Percentiles rank a stretch among this genome's conserved stretches.
phyloP scores from a whole-genome alignment of 225 moss, liverwort and hornwort species.

The Marchantia paleacea region DNA sequence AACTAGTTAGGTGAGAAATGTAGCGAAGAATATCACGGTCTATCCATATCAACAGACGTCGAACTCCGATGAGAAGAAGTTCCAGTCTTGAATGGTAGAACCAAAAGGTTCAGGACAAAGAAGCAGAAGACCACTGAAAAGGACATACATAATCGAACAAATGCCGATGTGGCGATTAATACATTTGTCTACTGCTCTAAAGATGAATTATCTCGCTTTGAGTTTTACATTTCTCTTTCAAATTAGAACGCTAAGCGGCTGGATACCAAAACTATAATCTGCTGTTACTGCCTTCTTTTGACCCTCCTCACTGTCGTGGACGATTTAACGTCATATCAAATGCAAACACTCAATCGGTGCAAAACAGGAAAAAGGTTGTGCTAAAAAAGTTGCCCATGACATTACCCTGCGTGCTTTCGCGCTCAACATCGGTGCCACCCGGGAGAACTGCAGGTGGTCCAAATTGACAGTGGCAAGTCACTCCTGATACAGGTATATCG shows the following conservation, averaged over 20 bases:
- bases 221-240: neutral
- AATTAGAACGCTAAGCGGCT: neutral
- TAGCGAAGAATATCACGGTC: no score
- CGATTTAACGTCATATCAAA: neutral
- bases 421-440: slow-evolving; percentile 10
- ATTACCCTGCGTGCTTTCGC: slow-evolving; percentile 10
- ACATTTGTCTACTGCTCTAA: neutral
- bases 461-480: slow-evolving; percentile 23
- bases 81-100: neutral
- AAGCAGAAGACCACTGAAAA: neutral
- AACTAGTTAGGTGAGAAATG: no score
- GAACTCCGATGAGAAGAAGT: neutral
- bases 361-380: slow-evolving; percentile 29
- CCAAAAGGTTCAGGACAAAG: neutral
- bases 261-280: neutral
- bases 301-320: neutral
- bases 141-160: neutral
- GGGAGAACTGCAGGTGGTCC: slow-evolving; percentile 33
- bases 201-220: neutral
- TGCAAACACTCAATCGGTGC: slow-evolving; percentile 5
- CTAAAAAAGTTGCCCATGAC: slow-evolving; percentile 29
- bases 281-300: neutral
- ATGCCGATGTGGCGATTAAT: neutral
- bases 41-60: neutral
- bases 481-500: slow-evolving; percentile 23